Base-by-base conservation (phyloP, 2,329 filamentous ascomycete species). In the Colletotrichum costaricense region DNA sequence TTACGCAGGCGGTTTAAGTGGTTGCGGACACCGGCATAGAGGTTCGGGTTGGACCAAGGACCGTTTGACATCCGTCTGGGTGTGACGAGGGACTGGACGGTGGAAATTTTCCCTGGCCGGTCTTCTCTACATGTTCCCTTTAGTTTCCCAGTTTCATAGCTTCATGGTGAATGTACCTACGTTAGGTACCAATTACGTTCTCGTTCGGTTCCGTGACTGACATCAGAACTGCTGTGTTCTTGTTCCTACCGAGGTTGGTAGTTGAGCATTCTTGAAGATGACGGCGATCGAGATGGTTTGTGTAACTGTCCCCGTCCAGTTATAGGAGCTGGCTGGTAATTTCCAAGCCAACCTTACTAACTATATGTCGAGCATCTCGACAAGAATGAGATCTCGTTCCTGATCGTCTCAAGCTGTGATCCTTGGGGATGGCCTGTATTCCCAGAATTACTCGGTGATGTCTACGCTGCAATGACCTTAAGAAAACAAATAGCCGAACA, bases 141-240 rank as follows among this genome's bases (percentile, higher is more conserved):
- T 5, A 26, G 16, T 26, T 19, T 16, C 12, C 26, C 2, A 14
- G 57, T 63, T 33, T 64, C 42, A 59, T 59, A 35, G 12, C 57
- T 66, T 46, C 33, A 52, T 33, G n/a, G 62, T 62, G 49, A 19
- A 57, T 69, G 42, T 66, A 24, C 30, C 33, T n/a, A n/a, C 30
- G 24, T n/a, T 42, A 33, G 19, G 49, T 58, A 55, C 62, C 28
- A 58, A 58, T 38, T 22, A 11, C 42, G 4, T n/a, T 54, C 4
- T 30, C 30, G n/a, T 22, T 16, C n/a, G 16, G 35, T n/a, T 56
- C 8, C 8, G 56, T 58, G 54, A 19, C 30, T 66, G 49, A 16
- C 12, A 33, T 2, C 11, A 49, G 8, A n/a, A 6, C 9, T 24
- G 33, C 33, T n/a, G 4, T 26, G 33, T 19, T 16, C 35, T 19